Base-by-base conservation (phyloP, 2,329 filamentous ascomycete species). In the Scolecobasidium constrictum region DNA sequence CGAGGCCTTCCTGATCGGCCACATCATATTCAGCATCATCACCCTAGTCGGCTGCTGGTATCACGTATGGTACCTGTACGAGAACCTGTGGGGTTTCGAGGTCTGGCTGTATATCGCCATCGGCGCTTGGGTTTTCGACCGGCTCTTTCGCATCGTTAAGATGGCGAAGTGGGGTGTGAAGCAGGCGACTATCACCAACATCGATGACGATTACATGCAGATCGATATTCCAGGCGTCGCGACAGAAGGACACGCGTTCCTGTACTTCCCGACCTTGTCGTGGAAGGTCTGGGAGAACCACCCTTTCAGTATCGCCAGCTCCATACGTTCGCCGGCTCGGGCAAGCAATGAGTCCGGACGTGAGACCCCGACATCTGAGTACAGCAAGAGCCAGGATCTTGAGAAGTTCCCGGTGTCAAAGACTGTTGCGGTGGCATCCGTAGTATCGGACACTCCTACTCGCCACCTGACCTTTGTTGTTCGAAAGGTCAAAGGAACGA, bases 241-340 rank as follows among this genome's bases (percentile, higher is more conserved):
- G 28, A 67, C 58, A 54, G 48, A 44, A 4, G 44, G 46, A 1
- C 58, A 57, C 0, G 64, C 56, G 1, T 73, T 69, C 44, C 51
- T 65, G 1, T 70, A 72, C 51, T 72, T 75, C 50, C 70, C 71
- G 0, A 65, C 64, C 0, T 49, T 72, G 2, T 60, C 40, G 1
- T 34, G 33, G 47, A 46, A 46, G 3, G 20, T 46, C 4, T 75
- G 71, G 70, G 69, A 74, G 52, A 74, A 69, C 37, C 72, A 75
- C 50, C 71, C 71, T 0, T 75, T 75, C 49, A 72, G 68, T 1
- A 52, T 69, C 17, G 16, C 19, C 3, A n/a, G n/a, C n/a, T n/a
- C n/a, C n/a, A n/a, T n/a, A n/a, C n/a, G n/a, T n/a, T n/a, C n/a
- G n/a, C n/a, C n/a, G n/a, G n/a, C n/a, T n/a, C n/a, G n/a, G n/a